These are phyloP conservation scores for Daedaleopsis nitida DNA, from an alignment of 768 basidiomycete species.

Conservation along the genomic window DNA sequence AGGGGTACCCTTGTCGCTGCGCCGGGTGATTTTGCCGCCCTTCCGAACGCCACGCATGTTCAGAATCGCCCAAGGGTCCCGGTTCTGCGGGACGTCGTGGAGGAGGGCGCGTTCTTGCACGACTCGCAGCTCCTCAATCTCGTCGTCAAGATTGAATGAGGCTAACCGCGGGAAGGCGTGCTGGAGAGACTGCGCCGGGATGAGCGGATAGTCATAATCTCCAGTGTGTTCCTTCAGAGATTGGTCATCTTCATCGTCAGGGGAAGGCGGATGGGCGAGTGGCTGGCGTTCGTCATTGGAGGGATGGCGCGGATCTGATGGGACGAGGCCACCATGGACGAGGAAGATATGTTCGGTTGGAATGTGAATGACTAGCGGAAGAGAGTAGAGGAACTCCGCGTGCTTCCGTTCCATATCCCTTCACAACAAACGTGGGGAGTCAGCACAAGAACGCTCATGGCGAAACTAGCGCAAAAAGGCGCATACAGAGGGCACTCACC, in stretches of 20 bases:
- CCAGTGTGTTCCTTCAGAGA: background rate
- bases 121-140: conserved; percentile 41
- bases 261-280: conserved; percentile 59
- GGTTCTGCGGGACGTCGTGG: conserved; percentile 71
- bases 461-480: background rate
- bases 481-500: conserved; percentile 34
- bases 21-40: conserved; percentile 41
- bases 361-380: conserved; percentile 75
- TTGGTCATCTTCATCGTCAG: conserved; percentile 24
- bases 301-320: conserved; percentile 62
- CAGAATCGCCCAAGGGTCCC: conserved; percentile 70
- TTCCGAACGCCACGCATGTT: conserved; percentile 64
- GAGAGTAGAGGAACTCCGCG: conserved; percentile 70
- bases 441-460: conserved; percentile 7
- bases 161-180: background rate
- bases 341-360: conserved; percentile 76
- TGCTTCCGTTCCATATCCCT: conserved; percentile 60
- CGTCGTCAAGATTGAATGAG: background rate
- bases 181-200: conserved; percentile 1
- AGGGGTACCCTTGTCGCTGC: conserved; percentile 53
- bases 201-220: conserved; percentile 16
- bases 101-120: conserved; percentile 74
- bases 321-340: conserved; percentile 83
- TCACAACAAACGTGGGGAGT: background rate
- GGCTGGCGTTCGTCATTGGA: conserved; percentile 62